phyloP scores from a whole-genome alignment of 306 rosid genomes.

The Quercus agrifolia region DNA sequence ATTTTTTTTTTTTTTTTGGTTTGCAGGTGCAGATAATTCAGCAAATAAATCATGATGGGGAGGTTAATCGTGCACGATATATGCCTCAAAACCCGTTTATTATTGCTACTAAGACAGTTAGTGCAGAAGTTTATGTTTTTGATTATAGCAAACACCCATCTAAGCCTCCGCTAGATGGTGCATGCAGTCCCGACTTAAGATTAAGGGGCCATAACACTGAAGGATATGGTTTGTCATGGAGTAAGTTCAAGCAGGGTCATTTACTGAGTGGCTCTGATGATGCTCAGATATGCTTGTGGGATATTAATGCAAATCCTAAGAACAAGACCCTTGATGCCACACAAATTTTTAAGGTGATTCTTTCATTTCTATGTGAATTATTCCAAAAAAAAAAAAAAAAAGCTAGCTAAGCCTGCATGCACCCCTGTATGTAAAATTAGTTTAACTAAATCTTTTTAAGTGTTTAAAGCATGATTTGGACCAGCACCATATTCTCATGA shows the following conservation, averaged over 20 bases:
- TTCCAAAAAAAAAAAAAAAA: not conserved
- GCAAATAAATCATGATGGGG: slow-evolving; percentile 96
- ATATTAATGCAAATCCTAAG: slow-evolving; percentile 74
- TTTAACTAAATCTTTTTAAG: not conserved
- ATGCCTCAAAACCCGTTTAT: slow-evolving; percentile 92
- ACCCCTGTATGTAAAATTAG: not conserved
- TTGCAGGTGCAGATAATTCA: slow-evolving; percentile 87
- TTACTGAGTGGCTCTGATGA: slow-evolving; percentile 97
- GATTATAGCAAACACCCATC: slow-evolving; percentile 97
- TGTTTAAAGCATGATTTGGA: not conserved
- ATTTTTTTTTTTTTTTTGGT: not conserved
- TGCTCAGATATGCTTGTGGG: slow-evolving; percentile 99
- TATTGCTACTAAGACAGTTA: slow-evolving; percentile 88
- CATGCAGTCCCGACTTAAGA: slow-evolving; percentile 89
- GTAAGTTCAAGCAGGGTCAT: slow-evolving; percentile 89
- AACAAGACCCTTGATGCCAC: slow-evolving; percentile 73
- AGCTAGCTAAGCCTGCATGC: not conserved
- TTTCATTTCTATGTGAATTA: not conserved
- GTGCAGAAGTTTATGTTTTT: slow-evolving; percentile 92
- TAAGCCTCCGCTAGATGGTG: slow-evolving; percentile 94
- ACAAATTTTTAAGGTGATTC: slow-evolving; percentile 78
- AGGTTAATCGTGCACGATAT: slow-evolving; percentile 92
- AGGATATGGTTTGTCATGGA: slow-evolving; percentile 98
- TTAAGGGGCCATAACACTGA: slow-evolving; percentile 90
- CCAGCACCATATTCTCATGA: not conserved